Conservation (phyloP, 345 rosid genomes). For the Citrus reticulata region DNA sequence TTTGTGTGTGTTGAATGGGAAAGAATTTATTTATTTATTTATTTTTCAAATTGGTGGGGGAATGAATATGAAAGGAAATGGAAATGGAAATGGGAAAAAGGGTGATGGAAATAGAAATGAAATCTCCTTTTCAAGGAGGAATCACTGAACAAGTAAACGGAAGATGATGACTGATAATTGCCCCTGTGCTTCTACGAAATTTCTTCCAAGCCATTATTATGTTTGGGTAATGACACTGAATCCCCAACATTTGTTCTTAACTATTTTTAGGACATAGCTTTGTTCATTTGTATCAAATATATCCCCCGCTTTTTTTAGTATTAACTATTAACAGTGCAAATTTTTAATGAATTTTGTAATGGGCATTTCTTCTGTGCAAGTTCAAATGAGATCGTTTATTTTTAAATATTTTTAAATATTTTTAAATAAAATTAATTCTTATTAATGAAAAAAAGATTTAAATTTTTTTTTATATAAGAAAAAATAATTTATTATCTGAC, state of each 20-base stretch:
- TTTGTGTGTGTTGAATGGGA: background rate
- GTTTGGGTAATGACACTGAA: background rate
- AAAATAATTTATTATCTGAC: no score
- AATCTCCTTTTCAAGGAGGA: background rate
- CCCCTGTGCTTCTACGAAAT: constrained; percentile 19
- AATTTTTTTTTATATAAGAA: no score
- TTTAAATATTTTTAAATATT: no score
- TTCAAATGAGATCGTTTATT: no score
- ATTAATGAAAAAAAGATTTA: no score
- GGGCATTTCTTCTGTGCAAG: no score
- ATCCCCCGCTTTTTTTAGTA: background rate
- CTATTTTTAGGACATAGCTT: background rate
- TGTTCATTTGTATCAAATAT: background rate
- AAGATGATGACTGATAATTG: background rate
- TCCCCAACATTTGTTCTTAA: background rate
- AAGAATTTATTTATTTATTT: background rate
- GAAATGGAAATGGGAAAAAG: background rate
- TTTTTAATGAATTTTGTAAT: no score
- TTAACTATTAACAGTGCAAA: background rate
- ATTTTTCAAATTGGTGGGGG: background rate
- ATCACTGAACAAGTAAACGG: background rate
- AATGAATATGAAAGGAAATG: background rate
- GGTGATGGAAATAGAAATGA: background rate
- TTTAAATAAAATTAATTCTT: no score
- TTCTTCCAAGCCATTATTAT: background rate